These are phyloP conservation scores for Candida tibetensis DNA, from an alignment of 805 yeast genomes.

Conservation along the genomic window DNA sequence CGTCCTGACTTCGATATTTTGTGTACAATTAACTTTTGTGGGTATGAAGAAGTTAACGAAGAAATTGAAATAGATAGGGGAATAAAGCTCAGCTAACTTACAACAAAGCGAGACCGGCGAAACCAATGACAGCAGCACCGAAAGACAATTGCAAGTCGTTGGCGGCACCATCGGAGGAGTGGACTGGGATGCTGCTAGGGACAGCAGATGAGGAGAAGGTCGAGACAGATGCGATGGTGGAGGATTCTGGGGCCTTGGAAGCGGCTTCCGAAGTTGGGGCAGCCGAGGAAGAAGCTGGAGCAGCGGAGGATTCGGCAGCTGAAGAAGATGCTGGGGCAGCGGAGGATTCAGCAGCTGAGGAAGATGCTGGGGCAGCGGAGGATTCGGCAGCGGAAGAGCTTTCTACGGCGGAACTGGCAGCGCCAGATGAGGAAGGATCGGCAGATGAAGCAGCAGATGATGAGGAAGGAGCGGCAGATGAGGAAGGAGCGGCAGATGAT, in stretches of 20 bases:
- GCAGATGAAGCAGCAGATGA: constrained; percentile 3
- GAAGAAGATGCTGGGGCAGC: constrained; percentile 1
- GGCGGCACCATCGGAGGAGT: constrained; percentile 14
- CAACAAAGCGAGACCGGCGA: constrained; percentile 22
- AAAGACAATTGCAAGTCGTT: constrained; percentile 18
- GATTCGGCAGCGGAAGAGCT: constrained; percentile 5
- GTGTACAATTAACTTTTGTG: constrained; percentile 1
- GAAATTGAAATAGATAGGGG: not conserved
- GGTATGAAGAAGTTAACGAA: not conserved
- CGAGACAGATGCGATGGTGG: constrained; percentile 2
- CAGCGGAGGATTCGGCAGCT: not conserved
- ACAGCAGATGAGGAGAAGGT: constrained; percentile 5
- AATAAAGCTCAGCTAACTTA: constrained; percentile 3
- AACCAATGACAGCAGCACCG: constrained; percentile 25
- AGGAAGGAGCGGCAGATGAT: constrained; percentile 2
- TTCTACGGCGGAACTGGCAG: constrained; percentile 1
- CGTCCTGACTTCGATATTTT: too few species aligned
- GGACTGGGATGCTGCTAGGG: constrained; percentile 2
- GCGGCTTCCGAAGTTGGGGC: constrained; percentile 2
- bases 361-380: constrained; percentile 2
- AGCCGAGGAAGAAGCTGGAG: not conserved
- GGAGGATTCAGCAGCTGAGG: constrained; percentile 1
- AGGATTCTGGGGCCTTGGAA: constrained; percentile 3
- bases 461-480: constrained; percentile 3
- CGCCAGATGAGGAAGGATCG: constrained; percentile 5